Evolutionary conservation across 2,329 filamentous ascomycete genomes (phyloP), one percentile per base, ranked within the genome.

Genomic region (Colletotrichum sp.): DNA sequence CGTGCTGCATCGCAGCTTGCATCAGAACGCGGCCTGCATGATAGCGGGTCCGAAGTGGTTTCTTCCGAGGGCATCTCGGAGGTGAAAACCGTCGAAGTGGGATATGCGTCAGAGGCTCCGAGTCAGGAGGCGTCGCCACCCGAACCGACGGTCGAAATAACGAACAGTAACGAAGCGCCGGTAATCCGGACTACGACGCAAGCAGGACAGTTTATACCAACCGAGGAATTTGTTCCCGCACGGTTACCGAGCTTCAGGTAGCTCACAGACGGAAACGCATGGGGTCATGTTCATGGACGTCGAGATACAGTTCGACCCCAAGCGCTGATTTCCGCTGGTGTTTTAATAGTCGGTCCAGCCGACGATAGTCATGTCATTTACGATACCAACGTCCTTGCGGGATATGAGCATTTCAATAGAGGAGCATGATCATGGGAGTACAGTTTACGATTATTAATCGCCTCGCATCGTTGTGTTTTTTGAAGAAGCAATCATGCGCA

Each of bases 231-330:
- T 78, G 85, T 93, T 26, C 91, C 91, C 6, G 92, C 92, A 43
- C 86, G 91, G 74, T 81, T 93, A 75, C 92, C 92, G 48, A 86
- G 87, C 70, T 91, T 93, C 83, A 84, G 84, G 78, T 90, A 77
- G 59, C 59, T 68, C 70, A 61, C 68, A 52, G 71, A 76, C 57
- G n/a, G 55, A 32, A 26, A 34, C 28, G 59, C 57, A 70, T 52
- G 68, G 68, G 57, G 36, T 59, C 57, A 52, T 30, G 26, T 26
- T 14, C n/a, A 68, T 65, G 28, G 64, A 74, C 48, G 21, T 34
- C 26, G 30, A 59, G 36, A 63, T 34, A 69, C 67, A 63, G 68
- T 63, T 63, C 57, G 68, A 63, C 36, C 68, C 68, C 43, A 68
- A 48, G 30, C 71, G 26, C 59, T 32, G 70, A 52, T 68, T 52